Base-by-base conservation (phyloP, 1,284 basidiomycete species). In the Ustilago xerochloae region DNA sequence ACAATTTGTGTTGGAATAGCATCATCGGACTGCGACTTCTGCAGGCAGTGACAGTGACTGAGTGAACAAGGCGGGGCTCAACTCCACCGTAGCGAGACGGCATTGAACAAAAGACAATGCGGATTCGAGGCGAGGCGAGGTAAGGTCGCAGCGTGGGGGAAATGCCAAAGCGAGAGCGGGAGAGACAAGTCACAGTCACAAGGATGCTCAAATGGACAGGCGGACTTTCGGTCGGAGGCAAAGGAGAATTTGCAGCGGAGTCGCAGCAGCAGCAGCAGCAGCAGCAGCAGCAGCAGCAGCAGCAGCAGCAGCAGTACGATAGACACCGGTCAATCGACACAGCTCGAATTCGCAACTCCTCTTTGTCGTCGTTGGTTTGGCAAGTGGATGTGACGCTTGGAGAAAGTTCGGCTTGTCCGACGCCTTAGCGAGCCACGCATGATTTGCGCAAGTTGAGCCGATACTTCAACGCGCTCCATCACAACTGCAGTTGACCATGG, bases 141-240 rank as follows among this genome's bases (percentile, higher is more conserved):
- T 24, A 35, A 35, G 4, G 32, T 35, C 10, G 48, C 55, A 54
- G 62, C 55, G 55, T 59, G 51, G 51, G 56, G 57, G 32, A 33
- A 30, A 33, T 20, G 41, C 41, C 22, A 39, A 22, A 39, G 38
- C 13, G 30, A n/a, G 36, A 16, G 28, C 24, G 13, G 45, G 41
- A 54, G 52, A 45, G 15, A 33, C 39, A 20, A 24, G 36, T 20
- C 7, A 10, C 18, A 35, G 28, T 24, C 45, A 33, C 26, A 30
- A 26, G 18, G 20, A 13, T 39, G 51, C 35, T 52, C 28, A 46
- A 33, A 28, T 52, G 48, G 57, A 61, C 57, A 61, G 53, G 58
- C 45, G 53, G 58, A 56, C 41, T 52, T 53, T 64, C 55, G 55
- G 62, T 58, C 45, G 24, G 39, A 54, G 43, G 24, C 12, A 43